These are phyloP conservation scores for Xylariaceae sp. DNA, from an alignment of 2,329 filamentous ascomycete species.

Conservation along the genomic window DNA sequence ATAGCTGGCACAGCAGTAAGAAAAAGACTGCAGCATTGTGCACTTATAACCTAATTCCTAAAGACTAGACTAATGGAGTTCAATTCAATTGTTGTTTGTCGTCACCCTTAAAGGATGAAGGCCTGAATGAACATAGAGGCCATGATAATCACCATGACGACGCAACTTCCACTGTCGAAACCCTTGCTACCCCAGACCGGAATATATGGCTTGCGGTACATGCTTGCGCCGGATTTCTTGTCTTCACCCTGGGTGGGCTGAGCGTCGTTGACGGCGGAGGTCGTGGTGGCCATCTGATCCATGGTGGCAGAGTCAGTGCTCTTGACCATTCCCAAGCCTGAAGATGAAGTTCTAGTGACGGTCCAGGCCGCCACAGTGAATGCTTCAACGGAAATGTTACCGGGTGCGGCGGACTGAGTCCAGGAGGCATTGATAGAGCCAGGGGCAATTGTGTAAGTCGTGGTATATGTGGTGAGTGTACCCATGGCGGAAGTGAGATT, in stretches of 20 bases:
- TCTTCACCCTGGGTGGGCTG: background rate
- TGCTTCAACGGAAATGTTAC: slow-evolving; percentile 1
- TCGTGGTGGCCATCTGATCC: background rate
- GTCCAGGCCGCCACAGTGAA: background rate
- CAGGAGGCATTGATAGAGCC: background rate
- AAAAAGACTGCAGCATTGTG: too few species aligned
- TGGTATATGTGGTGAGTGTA: background rate
- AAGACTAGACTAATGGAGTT: background rate
- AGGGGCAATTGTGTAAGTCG: background rate
- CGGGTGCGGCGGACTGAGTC: background rate
- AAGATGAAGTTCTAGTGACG: slow-evolving; percentile 2
- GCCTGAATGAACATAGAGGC: slow-evolving; percentile 11
- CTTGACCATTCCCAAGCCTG: slow-evolving; percentile 4
- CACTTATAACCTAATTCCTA: background rate
- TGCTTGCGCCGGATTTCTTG: slow-evolving; percentile 9
- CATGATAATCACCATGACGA: slow-evolving; percentile 21
- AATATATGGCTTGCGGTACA: background rate
- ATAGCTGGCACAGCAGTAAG: too few species aligned
- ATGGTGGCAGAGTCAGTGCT: background rate
- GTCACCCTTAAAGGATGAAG: slow-evolving; percentile 5
- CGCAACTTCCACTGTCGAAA: slow-evolving; percentile 14
- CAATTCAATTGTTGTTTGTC: background rate
- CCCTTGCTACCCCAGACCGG: slow-evolving; percentile 6
- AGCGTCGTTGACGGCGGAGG: background rate
- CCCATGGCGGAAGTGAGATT: background rate